Percentiles rank a stretch among this genome's conserved stretches.
Conservation (phyloP, 768 basidiomycete genomes). For the Lyophyllum shimeji region DNA sequence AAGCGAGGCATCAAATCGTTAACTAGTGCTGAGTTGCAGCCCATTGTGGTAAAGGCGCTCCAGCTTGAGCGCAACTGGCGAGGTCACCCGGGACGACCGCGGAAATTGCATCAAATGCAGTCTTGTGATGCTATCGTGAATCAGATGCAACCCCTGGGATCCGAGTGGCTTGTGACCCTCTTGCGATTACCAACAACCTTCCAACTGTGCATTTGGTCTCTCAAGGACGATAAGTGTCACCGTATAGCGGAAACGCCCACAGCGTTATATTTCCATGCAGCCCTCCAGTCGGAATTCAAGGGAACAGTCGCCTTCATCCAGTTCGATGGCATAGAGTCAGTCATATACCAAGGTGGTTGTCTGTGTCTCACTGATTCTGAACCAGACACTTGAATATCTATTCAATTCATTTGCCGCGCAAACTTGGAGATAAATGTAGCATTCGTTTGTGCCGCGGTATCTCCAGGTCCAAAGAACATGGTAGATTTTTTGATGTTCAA, state of each 20-base stretch:
- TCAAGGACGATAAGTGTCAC: conserved; percentile 26
- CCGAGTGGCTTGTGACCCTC: conserved; percentile 47
- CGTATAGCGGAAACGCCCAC: conserved; percentile 28
- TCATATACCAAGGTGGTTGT: background rate
- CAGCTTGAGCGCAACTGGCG: conserved; percentile 54
- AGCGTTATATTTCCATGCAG: conserved; percentile 33
- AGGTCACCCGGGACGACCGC: conserved; percentile 32
- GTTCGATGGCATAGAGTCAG: conserved; percentile 11
- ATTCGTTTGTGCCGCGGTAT: conserved; percentile 13
- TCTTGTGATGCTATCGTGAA: conserved; percentile 40
- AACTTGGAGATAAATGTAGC: conserved; percentile 7
- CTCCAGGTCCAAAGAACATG: conserved; percentile 13
- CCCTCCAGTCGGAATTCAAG: conserved; percentile 20
- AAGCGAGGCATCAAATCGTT: conserved; percentile 31
- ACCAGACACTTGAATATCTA: conserved; percentile 20
- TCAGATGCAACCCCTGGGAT: conserved; percentile 48
- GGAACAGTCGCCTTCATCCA: conserved; percentile 12
- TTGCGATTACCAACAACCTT: conserved; percentile 29
- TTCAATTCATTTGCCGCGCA: conserved; percentile 18
- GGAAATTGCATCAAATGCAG: conserved; percentile 34
- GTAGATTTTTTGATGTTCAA: conserved; percentile 24
- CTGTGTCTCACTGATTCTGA: background rate
- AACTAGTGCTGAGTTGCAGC: conserved; percentile 39
- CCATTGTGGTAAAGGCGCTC: conserved; percentile 40
- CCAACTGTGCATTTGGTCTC: conserved; percentile 44